Percentiles rank a stretch among this genome's conserved stretches.
phyloP scores from a whole-genome alignment of 305 asterid species.

The Solanum hybrid region DNA sequence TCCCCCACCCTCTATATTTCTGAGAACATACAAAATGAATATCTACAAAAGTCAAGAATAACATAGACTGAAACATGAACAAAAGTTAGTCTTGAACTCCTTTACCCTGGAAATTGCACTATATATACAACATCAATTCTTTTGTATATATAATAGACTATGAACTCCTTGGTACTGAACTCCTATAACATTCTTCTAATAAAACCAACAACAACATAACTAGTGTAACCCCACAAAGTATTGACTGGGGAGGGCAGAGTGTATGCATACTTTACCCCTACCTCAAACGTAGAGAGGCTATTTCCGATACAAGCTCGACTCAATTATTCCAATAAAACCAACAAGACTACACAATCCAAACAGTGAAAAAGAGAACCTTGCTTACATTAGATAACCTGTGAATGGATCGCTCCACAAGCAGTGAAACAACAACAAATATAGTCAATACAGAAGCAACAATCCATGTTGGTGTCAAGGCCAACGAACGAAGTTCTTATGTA shows the following conservation, averaged over 20 bases:
- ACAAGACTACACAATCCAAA: neutral
- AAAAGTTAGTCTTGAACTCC: neutral
- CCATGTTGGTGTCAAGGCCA: constrained; percentile 96
- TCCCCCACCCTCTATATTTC: neutral
- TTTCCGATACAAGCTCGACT: neutral
- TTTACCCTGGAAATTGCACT: neutral
- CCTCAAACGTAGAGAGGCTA: neutral
- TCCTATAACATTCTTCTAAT: neutral
- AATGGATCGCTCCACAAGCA: constrained; percentile 89
- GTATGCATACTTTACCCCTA: neutral
- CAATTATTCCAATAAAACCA: neutral
- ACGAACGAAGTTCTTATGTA: constrained; percentile 51
- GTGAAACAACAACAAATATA: constrained; percentile 73
- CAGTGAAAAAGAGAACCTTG: neutral
- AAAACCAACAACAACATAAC: neutral
- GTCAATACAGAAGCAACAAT: constrained; percentile 87
- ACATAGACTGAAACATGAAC: neutral
- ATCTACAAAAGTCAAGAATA: neutral
- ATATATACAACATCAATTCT: neutral
- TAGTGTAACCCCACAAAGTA: neutral
- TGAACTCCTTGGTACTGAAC: neutral
- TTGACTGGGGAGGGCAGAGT: neutral
- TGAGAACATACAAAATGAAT: neutral
- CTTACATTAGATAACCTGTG: constrained; percentile 79
- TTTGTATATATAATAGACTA: neutral